Evolutionary conservation across 345 rosid species (phyloP).

Genomic region (Gossypioides kirkii): DNA sequence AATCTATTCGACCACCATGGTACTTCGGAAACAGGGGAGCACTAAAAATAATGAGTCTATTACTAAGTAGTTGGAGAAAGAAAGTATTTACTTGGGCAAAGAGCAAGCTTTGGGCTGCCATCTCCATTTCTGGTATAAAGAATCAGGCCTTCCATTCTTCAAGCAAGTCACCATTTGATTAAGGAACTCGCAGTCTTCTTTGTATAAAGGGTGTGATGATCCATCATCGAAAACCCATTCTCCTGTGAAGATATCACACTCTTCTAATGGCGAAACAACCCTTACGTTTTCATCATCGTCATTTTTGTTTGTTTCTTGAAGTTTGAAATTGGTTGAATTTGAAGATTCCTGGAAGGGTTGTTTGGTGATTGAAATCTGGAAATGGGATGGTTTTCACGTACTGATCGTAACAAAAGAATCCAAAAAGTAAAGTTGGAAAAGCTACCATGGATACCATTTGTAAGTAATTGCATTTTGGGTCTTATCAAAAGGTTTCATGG

Average conservation of each 20-base stretch:
- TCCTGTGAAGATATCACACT: conserved; percentile 75
- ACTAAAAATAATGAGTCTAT: too few species aligned
- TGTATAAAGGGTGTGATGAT: conserved; percentile 48
- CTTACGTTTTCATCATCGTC: conserved; percentile 21
- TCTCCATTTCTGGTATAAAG: conserved; percentile 81
- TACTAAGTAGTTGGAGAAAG: not conserved
- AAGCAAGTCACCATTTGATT: conserved; percentile 60
- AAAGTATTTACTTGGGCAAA: conserved; percentile 53
- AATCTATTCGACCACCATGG: not conserved
- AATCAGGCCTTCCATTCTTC: conserved; percentile 78
- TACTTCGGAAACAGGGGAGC: too few species aligned
- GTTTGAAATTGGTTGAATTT: not conserved
- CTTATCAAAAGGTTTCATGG: not conserved
- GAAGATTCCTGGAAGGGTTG: conserved; percentile 19
- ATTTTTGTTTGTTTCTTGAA: conserved; percentile 6
- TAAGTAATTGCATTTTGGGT: conserved; percentile 24
- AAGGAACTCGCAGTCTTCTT: conserved; percentile 69
- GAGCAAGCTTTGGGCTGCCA: conserved; percentile 93
- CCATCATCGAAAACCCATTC: conserved; percentile 66
- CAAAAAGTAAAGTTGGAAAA: conserved; percentile 49
- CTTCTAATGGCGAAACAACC: conserved; percentile 33
- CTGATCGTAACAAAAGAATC: conserved; percentile 39
- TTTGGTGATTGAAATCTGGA: not conserved
- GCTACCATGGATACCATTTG: conserved; percentile 27
- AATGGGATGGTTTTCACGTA: conserved; percentile 22